Base-by-base conservation (phyloP, 495 filamentous ascomycete genomes). In the Neurospora cerealis region DNA sequence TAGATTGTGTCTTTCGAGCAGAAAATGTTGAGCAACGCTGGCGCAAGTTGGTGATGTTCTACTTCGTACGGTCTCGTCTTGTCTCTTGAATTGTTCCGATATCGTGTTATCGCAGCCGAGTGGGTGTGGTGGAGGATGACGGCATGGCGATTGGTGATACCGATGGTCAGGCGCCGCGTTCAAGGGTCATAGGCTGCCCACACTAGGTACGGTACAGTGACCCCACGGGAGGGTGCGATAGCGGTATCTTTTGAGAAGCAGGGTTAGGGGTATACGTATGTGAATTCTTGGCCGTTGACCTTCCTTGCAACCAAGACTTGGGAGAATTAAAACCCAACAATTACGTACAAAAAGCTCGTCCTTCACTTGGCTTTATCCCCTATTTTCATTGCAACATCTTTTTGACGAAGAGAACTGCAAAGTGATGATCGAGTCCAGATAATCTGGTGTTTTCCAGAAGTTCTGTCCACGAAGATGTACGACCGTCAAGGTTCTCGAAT, bases 41-140 rank as follows among this genome's bases (percentile, higher is more conserved):
- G 72, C n/a, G 10, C 28, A 71, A 28, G 36, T 71, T 36, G 70
- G 24, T 19, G 28, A 44, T 71, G 19, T 36, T 21, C 38, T 7
- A 38, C 37, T 38, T 38, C 2, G 37, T 21, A 34, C 13, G 10
- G n/a, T 39, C 17, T 37, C 69, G 36, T 21, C 36, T 54, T 15
- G 37, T 24, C n/a, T 46, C 42, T 54, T 54, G 46, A 28, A 60
- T 15, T 60, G 21, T 34, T 66, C 28, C 28, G 54, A 66, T 66
- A 34, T 66, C 28, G 54, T 66, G 54, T 66, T 66, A 34, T 66
- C 54, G 54, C 54, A 66, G 28, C 54, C 54, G 54, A 66, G 54
- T 66, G 28, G 54, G 28, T 66, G 54, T 62, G 13, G 71, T 72
- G 71, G 71, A 72, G 32, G 42, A 66, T 66, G 54, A 66, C 54